phyloP scores from a whole-genome alignment of 306 rosid species.

The Myrica gale region DNA sequence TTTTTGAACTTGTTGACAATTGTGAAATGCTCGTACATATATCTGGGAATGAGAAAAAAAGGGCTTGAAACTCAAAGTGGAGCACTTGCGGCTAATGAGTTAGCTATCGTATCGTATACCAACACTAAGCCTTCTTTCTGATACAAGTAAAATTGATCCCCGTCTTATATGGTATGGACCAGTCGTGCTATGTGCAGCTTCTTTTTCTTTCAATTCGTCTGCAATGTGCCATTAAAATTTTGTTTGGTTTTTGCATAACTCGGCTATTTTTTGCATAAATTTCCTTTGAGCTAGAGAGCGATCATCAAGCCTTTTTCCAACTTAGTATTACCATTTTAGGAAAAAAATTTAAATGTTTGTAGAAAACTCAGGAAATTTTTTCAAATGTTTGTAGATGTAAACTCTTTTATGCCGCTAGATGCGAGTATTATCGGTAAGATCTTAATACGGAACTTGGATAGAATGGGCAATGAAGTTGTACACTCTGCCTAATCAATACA shows the following conservation, averaged over 20 bases:
- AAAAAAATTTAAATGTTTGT: background rate
- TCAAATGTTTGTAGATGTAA: background rate
- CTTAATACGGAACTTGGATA: background rate
- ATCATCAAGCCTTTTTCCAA: background rate
- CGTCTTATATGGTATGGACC: slow-evolving; percentile 23
- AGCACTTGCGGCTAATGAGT: slow-evolving; percentile 35
- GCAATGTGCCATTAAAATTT: background rate
- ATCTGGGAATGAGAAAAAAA: slow-evolving; percentile 58
- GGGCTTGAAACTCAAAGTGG: slow-evolving; percentile 52
- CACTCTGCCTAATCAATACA: background rate
- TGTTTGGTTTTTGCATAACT: background rate
- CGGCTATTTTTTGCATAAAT: background rate
- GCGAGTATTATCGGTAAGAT: background rate
- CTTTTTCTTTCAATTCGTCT: background rate
- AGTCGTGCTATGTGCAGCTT: slow-evolving; percentile 4
- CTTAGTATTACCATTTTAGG: background rate
- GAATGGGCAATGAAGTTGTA: background rate
- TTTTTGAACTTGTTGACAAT: slow-evolving; percentile 70
- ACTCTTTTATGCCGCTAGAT: background rate
- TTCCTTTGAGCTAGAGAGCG: background rate
- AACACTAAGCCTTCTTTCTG: slow-evolving; percentile 37
- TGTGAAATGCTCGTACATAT: slow-evolving; percentile 71
- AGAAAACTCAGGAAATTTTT: background rate
- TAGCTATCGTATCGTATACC: slow-evolving; percentile 42
- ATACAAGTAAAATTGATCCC: slow-evolving; percentile 25